These are phyloP conservation scores for Ogataea zsoltii DNA, from an alignment of 805 yeast genomes.

Conservation along the genomic window DNA sequence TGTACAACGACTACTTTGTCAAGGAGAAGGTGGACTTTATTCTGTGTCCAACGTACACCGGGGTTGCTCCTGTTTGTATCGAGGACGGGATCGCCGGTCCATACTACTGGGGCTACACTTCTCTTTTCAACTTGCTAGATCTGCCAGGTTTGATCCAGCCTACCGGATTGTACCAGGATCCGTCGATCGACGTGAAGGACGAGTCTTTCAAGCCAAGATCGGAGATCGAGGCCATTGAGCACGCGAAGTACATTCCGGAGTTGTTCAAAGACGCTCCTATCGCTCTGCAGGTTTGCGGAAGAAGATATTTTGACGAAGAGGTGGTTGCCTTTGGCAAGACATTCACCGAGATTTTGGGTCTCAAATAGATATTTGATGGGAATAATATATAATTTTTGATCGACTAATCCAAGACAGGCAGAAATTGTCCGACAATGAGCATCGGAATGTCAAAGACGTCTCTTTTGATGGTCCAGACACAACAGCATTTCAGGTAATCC, in stretches of 20 bases:
- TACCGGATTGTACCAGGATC: conserved; percentile 60
- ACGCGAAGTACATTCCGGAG: conserved; percentile 47
- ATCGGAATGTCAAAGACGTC: conserved; percentile 84
- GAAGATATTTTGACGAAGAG: conserved; percentile 59
- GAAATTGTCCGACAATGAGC: conserved; percentile 78
- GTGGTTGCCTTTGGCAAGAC: conserved; percentile 43
- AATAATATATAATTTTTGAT: neutral
- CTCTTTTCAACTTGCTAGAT: conserved; percentile 72
- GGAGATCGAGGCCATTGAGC: conserved; percentile 49
- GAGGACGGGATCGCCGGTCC: conserved; percentile 44
- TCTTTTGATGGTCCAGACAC: conserved; percentile 83
- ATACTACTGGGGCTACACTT: conserved; percentile 79
- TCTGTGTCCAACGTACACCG: conserved; percentile 65
- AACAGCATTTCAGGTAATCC: conserved; percentile 57
- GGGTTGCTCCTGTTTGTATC: conserved; percentile 69
- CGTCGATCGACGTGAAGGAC: conserved; percentile 48
- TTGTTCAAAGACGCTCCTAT: conserved; percentile 54
- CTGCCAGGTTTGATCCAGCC: conserved; percentile 67
- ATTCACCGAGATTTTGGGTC: conserved; percentile 26
- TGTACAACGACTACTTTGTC: conserved; percentile 54
- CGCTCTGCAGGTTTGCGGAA: conserved; percentile 52
- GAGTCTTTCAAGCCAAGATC: conserved; percentile 42
- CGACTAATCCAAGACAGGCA: conserved; percentile 53
- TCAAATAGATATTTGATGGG: neutral
- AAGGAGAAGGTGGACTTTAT: conserved; percentile 62